A percentile compares a stretch with the other conserved stretches of the same genome.
Conservation (phyloP, 306 rosid genomes). For the Prunus mira region DNA sequence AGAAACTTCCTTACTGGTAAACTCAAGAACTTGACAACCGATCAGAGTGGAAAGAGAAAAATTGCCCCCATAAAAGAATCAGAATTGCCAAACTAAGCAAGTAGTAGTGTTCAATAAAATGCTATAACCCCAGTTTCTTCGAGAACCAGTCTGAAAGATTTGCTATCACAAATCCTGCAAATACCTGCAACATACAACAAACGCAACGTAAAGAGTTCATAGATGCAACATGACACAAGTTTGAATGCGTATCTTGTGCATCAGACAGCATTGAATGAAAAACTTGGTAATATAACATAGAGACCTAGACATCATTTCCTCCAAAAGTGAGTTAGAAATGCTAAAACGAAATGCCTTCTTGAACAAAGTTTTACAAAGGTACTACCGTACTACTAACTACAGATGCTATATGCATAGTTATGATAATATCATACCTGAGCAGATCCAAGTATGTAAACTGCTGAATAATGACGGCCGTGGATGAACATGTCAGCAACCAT, state of each 20-base stretch:
- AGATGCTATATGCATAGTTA: neutral
- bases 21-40: conserved; percentile 20
- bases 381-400: neutral
- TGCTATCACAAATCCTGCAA: conserved; percentile 94
- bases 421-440: conserved; percentile 49
- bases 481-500: conserved; percentile 97
- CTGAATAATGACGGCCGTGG: conserved; percentile 95
- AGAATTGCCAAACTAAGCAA: conserved; percentile 17
- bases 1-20: neutral
- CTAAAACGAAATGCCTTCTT: neutral
- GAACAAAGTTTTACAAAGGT: neutral
- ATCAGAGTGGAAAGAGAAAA: conserved; percentile 17
- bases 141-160: conserved; percentile 71
- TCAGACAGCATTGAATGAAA: no score
- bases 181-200: conserved; percentile 61
- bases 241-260: neutral
- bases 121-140: conserved; percentile 65
- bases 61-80: conserved; percentile 40
- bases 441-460: conserved; percentile 87
- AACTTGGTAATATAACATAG: neutral
- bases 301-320: neutral
- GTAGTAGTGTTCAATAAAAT: conserved; percentile 7
- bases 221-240: neutral
- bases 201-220: conserved; percentile 15
- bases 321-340: neutral